Evolutionary conservation across 1,284 basidiomycete species (phyloP), one percentile per base, ranked within the genome.

Genomic region (Caloboletus inedulis): DNA sequence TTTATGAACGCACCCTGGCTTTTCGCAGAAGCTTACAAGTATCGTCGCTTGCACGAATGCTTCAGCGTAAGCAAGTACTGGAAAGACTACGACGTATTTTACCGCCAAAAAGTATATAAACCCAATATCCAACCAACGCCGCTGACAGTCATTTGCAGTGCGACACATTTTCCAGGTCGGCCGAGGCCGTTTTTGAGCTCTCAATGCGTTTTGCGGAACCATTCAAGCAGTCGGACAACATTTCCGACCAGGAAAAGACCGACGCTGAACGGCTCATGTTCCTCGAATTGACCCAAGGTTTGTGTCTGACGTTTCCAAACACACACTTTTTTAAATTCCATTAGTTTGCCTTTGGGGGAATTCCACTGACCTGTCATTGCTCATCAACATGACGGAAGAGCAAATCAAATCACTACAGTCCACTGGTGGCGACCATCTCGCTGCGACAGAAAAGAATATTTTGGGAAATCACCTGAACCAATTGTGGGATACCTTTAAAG

Each of bases 351-450:
- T 96, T 21, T 95, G 93, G 92, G 93, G 93, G 16, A 96, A 96
- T 73, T 91, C 93, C n/a, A 98, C 96, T 52, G 95, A 98, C 72
- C 77, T 98, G 49, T 96, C 93, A 3, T 81, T 98, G 31, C 80
- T 98, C 51, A 98, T 98, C 74, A 94, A 98, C 75, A 98, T 98
- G 95, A 93, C 92, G 13, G 95, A 98, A 73, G 95, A 98, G 41
- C 95, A 98, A 71, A 98, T 99, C 75, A 96, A 96, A 73, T 85
- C 89, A 51, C 80, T 98, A n/a, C 95, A 99, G 71, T 94, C 93
- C 16, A 98, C 95, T 19, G 96, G 95, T 25, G 94, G 94, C 29
- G 95, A 96, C 52, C 87, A 94, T 60, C 84, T 98, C 43, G 94
- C 95, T 7, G 91, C 93, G 1, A 97, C 95, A 0, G 94, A 98